Conservation (phyloP, 306 rosid species). For the Medicago lupulina region DNA sequence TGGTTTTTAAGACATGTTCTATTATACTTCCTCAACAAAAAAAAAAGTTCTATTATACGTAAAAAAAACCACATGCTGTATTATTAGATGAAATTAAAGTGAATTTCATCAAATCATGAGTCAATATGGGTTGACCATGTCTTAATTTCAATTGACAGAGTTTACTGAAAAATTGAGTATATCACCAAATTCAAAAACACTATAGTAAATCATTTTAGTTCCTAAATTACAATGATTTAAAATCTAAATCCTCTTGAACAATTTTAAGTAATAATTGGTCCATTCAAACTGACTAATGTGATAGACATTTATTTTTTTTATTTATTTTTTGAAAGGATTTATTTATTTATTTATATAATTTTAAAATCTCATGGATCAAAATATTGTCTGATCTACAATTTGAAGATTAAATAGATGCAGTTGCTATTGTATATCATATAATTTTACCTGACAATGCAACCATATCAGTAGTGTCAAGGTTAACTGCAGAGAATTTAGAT, state of each 20-base stretch:
- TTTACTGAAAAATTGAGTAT: background rate
- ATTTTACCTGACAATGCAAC: constrained; percentile 74
- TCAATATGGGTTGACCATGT: background rate
- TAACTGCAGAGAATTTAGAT: constrained; percentile 62
- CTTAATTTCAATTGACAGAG: background rate
- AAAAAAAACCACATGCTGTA: no score
- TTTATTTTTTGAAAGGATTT: no score
- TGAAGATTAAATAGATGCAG: no score
- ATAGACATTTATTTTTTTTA: no score
- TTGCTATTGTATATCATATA: background rate
- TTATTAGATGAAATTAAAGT: background rate
- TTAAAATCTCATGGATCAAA: no score
- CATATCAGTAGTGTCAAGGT: constrained; percentile 67
- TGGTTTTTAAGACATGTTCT: no score
- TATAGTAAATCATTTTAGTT: background rate
- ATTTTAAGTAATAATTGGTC: background rate
- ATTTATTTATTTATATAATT: no score
- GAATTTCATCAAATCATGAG: background rate
- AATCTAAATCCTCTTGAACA: no score
- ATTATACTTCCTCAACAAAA: no score
- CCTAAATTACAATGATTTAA: background rate
- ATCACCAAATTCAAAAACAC: background rate
- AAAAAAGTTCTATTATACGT: no score
- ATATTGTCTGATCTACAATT: no score
- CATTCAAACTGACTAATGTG: background rate